Evolutionary conservation across 129 eudicot genomes (phyloP), one percentile per base, ranked within the genome.

Genomic region (Helichrysum umbraculigerum): DNA sequence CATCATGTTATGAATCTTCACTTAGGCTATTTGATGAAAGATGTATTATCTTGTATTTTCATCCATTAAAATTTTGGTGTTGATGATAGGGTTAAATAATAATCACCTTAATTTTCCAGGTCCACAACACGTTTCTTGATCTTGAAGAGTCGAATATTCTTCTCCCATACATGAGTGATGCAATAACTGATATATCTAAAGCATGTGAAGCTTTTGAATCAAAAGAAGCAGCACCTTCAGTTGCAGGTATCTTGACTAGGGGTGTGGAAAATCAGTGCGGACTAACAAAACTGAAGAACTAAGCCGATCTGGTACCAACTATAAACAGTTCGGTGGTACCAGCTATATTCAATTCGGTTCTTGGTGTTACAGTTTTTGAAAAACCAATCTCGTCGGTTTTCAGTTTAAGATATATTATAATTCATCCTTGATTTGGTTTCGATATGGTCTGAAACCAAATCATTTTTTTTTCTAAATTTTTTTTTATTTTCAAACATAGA

Each of bases 191-290:
- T 78, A 78, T 94, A 79, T 87, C 97, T 73, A 87, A 80, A 81
- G 97, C 92, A 71, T 83, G 91, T 83, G 97, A 87, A 87, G 90
- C 91, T 70, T 91, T 91, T 84, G 98, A 94, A 89, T 93, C 81
- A 39, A 90, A 93, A 84, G 98, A 93, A 79, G 84, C 91, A 10
- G 97, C 93, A 22, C 98, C 98, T 68, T 82, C 91, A 8, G 64
- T 91, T 79, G 88, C 92, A 66, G 96, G 98, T 94, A 90, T 60
- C 34, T 66, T 34, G 22, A 19, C 29, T 57, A 57, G 28, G 25
- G 28, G 28, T n/a, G 29, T 19, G 1, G 9, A 29, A 29, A 32
- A 11, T 47, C 6, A 1, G 17, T 14, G 54, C 1, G n/a, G 54
- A 47, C 54, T 17, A 14, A 47, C 54, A 3, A 14, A 47, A 47